These are phyloP conservation scores for Tuber microsphaerosporum DNA, from an alignment of 495 filamentous ascomycete genomes.

Conservation along the genomic window DNA sequence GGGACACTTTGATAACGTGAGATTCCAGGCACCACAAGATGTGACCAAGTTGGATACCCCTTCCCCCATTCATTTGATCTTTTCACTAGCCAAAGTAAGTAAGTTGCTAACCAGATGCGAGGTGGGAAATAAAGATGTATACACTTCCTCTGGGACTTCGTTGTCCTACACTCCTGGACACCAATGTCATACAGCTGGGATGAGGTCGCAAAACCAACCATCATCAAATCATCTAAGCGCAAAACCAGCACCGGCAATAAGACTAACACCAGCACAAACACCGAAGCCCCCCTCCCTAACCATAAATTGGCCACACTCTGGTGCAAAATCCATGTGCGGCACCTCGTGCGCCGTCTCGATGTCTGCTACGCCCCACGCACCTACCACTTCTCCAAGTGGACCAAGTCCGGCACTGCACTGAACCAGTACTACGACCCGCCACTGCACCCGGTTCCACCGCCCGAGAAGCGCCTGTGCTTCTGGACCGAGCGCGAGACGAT, in stretches of 20 bases:
- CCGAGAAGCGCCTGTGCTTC: not conserved
- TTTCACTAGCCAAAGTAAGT: not conserved
- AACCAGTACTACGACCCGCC: not conserved
- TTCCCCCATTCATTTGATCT: not conserved
- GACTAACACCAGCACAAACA: not conserved
- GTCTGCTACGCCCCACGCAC: not conserved
- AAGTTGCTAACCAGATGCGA: not conserved
- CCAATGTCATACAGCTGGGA: not conserved
- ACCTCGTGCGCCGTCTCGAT: not conserved
- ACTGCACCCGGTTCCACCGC: not conserved
- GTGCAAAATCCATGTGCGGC: not conserved
- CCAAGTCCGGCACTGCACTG: not conserved
- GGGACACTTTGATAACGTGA: not conserved
- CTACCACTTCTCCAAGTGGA: not conserved
- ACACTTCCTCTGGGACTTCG: not conserved
- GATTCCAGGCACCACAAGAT: not conserved
- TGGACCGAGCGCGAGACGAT: not conserved
- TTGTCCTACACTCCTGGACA: not conserved
- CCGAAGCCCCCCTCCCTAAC: not conserved
- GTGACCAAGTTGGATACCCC: not conserved
- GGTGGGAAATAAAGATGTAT: not conserved
- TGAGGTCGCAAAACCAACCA: not conserved
- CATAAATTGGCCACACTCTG: not conserved
- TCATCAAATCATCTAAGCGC: not conserved
- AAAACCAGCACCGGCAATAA: not conserved